Conservation (phyloP, 805 yeast species). For the Yarrowia sp. region DNA sequence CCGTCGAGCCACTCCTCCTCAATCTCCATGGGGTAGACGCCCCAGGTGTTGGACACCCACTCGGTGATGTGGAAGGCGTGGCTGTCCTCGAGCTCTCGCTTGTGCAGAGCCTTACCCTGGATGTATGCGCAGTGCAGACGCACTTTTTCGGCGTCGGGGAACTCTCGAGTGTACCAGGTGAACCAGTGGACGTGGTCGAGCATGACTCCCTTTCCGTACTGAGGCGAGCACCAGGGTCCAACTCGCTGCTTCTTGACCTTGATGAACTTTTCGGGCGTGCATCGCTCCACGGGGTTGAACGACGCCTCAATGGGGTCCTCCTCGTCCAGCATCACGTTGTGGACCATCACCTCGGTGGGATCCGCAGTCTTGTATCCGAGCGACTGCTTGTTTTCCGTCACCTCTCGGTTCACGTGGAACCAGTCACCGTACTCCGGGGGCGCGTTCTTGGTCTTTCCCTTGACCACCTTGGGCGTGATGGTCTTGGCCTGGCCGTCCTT, state of each 20-base stretch:
- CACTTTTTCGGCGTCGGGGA: constrained; percentile 62
- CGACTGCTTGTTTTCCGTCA: constrained; percentile 64
- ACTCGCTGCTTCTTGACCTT: constrained; percentile 66
- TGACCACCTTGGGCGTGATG: constrained; percentile 67
- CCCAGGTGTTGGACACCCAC: constrained; percentile 70
- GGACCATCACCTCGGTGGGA: constrained; percentile 12
- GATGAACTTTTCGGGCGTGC: constrained; percentile 79
- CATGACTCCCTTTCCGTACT: constrained; percentile 63
- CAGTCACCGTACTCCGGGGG: constrained; percentile 78
- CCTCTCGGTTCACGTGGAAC: constrained; percentile 73
- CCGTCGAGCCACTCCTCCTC: constrained; percentile 70
- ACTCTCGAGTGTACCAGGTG: constrained; percentile 80
- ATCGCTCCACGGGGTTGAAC: constrained; percentile 80
- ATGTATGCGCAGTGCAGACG: constrained; percentile 71
- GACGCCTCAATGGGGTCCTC: constrained; percentile 65
- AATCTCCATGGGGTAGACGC: constrained; percentile 68
- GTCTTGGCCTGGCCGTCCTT: constrained; percentile 83
- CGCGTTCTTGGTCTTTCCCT: constrained; percentile 70
- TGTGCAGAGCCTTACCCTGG: constrained; percentile 60
- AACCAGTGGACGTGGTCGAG: constrained; percentile 72
- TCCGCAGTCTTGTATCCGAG: constrained; percentile 52
- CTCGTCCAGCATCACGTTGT: constrained; percentile 73
- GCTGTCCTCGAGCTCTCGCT: constrained; percentile 55
- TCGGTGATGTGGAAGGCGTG: constrained; percentile 69
- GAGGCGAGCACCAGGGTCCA: constrained; percentile 88